Base-by-base conservation (phyloP, 2,329 filamentous ascomycete species). In the Aspergillus arachidicola region DNA sequence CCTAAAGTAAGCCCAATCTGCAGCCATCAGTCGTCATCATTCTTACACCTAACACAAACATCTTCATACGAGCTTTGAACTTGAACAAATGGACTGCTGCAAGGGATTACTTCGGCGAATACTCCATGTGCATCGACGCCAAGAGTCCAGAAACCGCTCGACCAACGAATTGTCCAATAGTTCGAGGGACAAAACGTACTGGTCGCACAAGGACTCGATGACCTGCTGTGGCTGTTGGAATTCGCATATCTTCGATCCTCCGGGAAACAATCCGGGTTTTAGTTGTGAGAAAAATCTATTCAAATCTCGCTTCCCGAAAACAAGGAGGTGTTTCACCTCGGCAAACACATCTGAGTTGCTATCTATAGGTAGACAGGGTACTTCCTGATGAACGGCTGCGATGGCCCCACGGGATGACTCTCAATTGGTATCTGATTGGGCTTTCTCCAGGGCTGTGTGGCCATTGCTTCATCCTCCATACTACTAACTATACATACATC, bases 401-500 rank as follows among this genome's bases (percentile, higher is more conserved):
- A 54, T 36, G 30, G 30, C 23, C 10, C 16, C 21, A 23, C n/a
- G 16, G 14, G 51, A n/a, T n/a, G 10, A 26, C n/a, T 14, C 19
- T 7, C 3, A n/a, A 23, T 19, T 21, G 30, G 5, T 54, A 28
- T 14, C 19, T 54, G 50, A 23, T 36, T 12, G 21, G 14, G 38
- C 14, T 36, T 38, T 16, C 11, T 36, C 36, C 11, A 51, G 28
- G 48, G 23, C 7, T 51, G 19, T 2, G 26, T 32, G 48, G 48
- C 9, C 28, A 51, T 51, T 51, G 48, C 48, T 38, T 55, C n/a
- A 3, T 38, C n/a, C 51, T 21, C 30, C 28, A 38, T 30, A 32
- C n/a, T 36, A 45, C 11, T 66, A 59, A 64, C 58, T 59, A 61
- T 38, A 14, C 11, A 56, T 64, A 59, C 26, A 63, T 54, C 45